Evolutionary conservation across 345 rosid species (phyloP).

Genomic region (Lagerstroemia speciosa): DNA sequence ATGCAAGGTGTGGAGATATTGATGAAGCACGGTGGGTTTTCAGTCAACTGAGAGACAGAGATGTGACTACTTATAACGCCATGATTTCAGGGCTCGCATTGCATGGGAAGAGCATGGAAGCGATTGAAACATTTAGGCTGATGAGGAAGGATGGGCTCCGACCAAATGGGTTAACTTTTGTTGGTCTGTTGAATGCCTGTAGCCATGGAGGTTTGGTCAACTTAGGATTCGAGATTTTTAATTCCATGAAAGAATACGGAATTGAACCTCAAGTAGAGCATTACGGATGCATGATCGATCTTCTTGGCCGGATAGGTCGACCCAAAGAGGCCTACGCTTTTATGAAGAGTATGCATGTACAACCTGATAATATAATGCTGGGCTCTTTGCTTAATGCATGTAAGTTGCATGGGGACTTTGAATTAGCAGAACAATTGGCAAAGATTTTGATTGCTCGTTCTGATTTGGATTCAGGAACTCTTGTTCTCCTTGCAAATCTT

Average conservation of each 20-base stretch:
- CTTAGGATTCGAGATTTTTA: conserved; percentile 41
- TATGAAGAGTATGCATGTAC: conserved; percentile 28
- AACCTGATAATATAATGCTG: conserved; percentile 51
- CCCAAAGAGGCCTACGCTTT: conserved; percentile 41
- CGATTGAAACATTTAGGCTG: conserved; percentile 29
- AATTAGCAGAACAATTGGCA: conserved; percentile 41
- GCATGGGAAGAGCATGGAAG: conserved; percentile 46
- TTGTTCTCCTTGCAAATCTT: conserved; percentile 36
- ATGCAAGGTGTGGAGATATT: conserved; percentile 47
- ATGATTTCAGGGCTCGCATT: conserved; percentile 53
- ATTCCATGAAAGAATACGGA: conserved; percentile 39
- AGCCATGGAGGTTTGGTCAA: conserved; percentile 59
- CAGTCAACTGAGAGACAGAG: conserved; percentile 29
- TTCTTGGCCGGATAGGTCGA: conserved; percentile 46
- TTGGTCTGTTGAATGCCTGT: conserved; percentile 50
- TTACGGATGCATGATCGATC: conserved; percentile 57
- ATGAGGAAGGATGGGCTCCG: conserved; percentile 35
- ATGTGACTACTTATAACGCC: conserved; percentile 43
- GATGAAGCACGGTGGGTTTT: conserved; percentile 35
- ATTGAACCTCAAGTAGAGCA: conserved; percentile 53
- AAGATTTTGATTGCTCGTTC: conserved; percentile 26
- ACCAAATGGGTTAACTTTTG: conserved; percentile 47
- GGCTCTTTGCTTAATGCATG: conserved; percentile 60
- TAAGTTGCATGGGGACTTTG: conserved; percentile 42
- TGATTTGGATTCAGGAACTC: conserved; percentile 45